Conservation (phyloP, 116 monocot genomes). For the Trichopus zeylanicus region DNA sequence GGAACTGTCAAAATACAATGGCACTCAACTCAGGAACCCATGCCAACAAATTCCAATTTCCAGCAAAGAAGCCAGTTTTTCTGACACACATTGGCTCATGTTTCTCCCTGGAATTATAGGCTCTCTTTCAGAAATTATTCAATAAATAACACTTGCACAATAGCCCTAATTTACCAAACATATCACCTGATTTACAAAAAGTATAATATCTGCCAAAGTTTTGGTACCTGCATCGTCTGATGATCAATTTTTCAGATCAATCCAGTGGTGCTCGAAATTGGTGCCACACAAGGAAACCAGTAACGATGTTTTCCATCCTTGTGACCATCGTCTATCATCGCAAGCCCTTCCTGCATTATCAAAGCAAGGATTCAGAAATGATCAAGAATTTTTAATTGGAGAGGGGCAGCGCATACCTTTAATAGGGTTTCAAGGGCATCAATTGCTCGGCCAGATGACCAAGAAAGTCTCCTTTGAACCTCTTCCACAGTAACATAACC, state of each 20-base stretch:
- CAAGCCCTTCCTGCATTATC: constrained; percentile 35
- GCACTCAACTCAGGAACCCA: too few species aligned
- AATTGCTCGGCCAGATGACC: constrained; percentile 78
- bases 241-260: constrained; percentile 3
- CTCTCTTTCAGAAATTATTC: too few species aligned
- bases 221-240: too few species aligned
- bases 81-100: too few species aligned
- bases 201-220: too few species aligned
- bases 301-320: constrained; percentile 65
- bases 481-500: constrained; percentile 83
- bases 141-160: too few species aligned
- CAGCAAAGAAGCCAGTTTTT: too few species aligned
- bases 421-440: constrained; percentile 78
- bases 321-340: constrained; percentile 96
- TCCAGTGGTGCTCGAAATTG: constrained; percentile 14
- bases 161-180: too few species aligned
- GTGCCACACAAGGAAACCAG: constrained; percentile 93
- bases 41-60: too few species aligned
- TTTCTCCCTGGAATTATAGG: too few species aligned
- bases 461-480: constrained; percentile 65
- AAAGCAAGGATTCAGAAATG: background rate
- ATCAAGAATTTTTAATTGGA: background rate
- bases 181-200: too few species aligned
- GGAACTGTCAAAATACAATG: too few species aligned
- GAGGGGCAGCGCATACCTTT: constrained; percentile 33